A percentile compares a stretch with the other conserved stretches of the same genome.
Conservation (phyloP, 371 early-diverging fungal species). For the Globomyces sp. region DNA sequence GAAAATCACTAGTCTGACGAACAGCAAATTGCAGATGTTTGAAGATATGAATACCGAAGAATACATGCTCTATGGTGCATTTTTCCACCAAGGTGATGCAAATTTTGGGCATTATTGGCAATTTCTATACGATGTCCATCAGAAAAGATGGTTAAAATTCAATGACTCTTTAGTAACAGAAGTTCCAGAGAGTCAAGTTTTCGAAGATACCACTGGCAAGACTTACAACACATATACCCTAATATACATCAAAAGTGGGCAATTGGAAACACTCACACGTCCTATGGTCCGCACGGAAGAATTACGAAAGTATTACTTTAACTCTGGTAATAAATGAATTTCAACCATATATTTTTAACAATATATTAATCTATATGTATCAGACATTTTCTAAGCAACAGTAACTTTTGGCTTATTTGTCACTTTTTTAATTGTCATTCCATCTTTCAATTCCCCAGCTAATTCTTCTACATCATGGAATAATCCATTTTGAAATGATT, state of each 20-base stretch:
- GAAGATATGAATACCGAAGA: slow-evolving; percentile 10
- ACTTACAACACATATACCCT: slow-evolving; percentile 69
- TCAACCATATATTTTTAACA: too few species aligned
- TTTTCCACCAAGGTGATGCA: slow-evolving; percentile 52
- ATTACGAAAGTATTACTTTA: neutral
- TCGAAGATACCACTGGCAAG: slow-evolving; percentile 53
- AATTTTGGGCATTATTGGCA: slow-evolving; percentile 85
- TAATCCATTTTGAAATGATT: too few species aligned
- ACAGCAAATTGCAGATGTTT: neutral
- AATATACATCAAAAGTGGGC: slow-evolving; percentile 47
- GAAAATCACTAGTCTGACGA: neutral
- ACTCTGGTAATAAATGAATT: neutral
- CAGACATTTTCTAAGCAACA: too few species aligned
- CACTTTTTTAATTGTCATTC: too few species aligned
- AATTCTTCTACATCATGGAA: too few species aligned
- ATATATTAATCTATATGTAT: too few species aligned
- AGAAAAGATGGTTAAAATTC: slow-evolving; percentile 74
- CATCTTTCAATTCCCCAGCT: too few species aligned
- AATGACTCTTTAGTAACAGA: slow-evolving; percentile 63
- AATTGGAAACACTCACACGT: neutral
- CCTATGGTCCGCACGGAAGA: slow-evolving; percentile 1
- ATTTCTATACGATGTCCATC: slow-evolving; percentile 63
- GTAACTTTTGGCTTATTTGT: too few species aligned
- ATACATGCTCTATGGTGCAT: slow-evolving; percentile 14
- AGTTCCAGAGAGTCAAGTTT: slow-evolving; percentile 32